Evolutionary conservation across 441 rosid species (phyloP).

Genomic region (Bocquillonia castaneifolia): DNA sequence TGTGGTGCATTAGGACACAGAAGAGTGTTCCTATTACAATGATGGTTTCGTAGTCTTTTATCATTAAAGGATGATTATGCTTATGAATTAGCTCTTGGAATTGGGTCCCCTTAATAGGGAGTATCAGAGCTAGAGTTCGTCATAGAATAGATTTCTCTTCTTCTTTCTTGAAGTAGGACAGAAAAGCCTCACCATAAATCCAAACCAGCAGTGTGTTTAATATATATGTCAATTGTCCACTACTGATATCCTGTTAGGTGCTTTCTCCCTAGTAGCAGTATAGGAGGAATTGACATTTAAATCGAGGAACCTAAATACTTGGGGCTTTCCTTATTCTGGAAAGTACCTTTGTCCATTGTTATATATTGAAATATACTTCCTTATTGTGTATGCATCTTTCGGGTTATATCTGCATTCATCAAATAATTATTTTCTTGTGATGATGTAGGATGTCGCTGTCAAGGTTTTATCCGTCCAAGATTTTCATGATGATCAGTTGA

Average conservation of each 20-base stretch:
- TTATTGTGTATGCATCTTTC: no score
- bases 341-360: no score
- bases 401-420: not conserved
- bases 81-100: not conserved
- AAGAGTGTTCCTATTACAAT: no score
- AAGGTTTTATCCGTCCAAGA: conserved; percentile 82
- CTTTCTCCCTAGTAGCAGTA: not conserved
- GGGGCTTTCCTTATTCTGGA: not conserved
- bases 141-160: no score
- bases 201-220: no score
- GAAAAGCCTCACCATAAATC: no score
- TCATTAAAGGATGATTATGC: not conserved
- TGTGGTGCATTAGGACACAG: not conserved
- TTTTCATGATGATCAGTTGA: conserved; percentile 79
- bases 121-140: no score
- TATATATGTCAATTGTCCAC: no score
- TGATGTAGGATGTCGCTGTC: conserved; percentile 85
- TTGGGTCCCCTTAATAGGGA: no score
- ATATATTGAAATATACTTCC: no score
- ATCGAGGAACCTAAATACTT: not conserved
- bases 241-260: not conserved
- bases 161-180: no score
- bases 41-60: no score
- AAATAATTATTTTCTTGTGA: conserved; percentile 1
- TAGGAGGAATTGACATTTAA: not conserved